Evolutionary conservation across 805 yeast species (phyloP).

Genomic region (Metschnikowia lochheadii): DNA sequence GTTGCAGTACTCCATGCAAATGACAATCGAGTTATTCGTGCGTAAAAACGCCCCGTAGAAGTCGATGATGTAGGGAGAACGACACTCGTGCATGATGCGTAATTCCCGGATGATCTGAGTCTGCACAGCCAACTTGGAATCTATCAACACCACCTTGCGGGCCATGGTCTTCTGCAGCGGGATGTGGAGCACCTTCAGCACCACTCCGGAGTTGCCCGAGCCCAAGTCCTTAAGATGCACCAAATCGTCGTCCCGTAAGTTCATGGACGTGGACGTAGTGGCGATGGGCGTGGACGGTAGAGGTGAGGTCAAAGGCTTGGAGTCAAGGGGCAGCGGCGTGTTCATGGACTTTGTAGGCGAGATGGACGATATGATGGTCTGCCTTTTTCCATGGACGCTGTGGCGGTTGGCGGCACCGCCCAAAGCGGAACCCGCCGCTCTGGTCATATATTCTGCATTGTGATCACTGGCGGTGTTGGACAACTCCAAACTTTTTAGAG

Average conservation of each 20-base stretch:
- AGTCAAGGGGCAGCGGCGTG: slow-evolving; percentile 8
- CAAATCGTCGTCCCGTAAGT: slow-evolving; percentile 53
- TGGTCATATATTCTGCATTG: not conserved
- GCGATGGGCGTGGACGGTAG: slow-evolving; percentile 28
- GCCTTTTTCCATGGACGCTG: slow-evolving; percentile 24
- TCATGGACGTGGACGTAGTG: slow-evolving; percentile 28
- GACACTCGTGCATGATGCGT: slow-evolving; percentile 86
- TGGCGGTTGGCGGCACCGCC: slow-evolving; percentile 1
- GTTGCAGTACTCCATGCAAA: slow-evolving; percentile 95
- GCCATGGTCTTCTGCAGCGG: slow-evolving; percentile 91
- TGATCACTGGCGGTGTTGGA: not conserved
- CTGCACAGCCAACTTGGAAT: slow-evolving; percentile 71
- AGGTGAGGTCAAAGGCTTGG: slow-evolving; percentile 3
- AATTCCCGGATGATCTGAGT: slow-evolving; percentile 85
- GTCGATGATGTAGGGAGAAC: slow-evolving; percentile 75
- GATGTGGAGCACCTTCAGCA: slow-evolving; percentile 78
- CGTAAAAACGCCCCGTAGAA: slow-evolving; percentile 87
- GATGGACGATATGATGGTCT: slow-evolving; percentile 40
- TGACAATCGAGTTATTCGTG: slow-evolving; percentile 63
- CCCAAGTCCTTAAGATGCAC: slow-evolving; percentile 77
- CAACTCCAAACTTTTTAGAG: slow-evolving; percentile 9
- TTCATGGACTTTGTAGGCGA: slow-evolving; percentile 31
- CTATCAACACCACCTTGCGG: slow-evolving; percentile 80
- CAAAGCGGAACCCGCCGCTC: slow-evolving; percentile 5
- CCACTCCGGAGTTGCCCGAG: slow-evolving; percentile 92